Percentiles rank a stretch among this genome's conserved stretches.
Evolutionary conservation across 202 grass and related monocot species (phyloP).

Genomic region (Zizania palustris): DNA sequence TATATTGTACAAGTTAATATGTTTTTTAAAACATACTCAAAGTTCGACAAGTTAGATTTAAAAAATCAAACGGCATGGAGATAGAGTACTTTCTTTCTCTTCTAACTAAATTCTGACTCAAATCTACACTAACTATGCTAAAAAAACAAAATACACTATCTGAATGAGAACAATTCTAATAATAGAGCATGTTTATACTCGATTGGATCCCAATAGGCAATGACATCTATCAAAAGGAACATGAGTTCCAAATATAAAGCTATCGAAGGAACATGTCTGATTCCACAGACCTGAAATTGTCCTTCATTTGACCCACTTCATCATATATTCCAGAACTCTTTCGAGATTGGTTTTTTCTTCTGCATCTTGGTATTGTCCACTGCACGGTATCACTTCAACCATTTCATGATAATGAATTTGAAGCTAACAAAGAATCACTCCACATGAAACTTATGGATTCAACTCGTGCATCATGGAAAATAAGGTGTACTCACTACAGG

Average conservation of each 20-base stretch:
- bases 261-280: constrained; percentile 87
- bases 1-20: too few species aligned
- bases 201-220: constrained; percentile 77
- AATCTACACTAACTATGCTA: not conserved
- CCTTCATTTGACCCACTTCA: constrained; percentile 87
- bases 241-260: constrained; percentile 43
- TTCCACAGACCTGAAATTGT: constrained; percentile 64
- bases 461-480: constrained; percentile 85
- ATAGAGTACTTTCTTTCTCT: too few species aligned
- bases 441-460: constrained; percentile 81
- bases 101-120: constrained; percentile 29
- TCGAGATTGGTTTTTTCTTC: constrained; percentile 97
- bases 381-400: not conserved
- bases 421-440: constrained; percentile 10
- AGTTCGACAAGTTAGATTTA: too few species aligned
- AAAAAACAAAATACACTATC: not conserved
- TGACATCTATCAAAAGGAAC: constrained; percentile 5
- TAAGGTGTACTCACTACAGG: constrained; percentile 64
- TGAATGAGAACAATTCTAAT: constrained; percentile 21
- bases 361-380: constrained; percentile 74
- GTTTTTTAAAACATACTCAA: too few species aligned
- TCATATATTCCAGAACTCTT: constrained; percentile 98
- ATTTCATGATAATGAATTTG: not conserved
- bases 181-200: constrained; percentile 71
- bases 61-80: too few species aligned